Conservation (phyloP, 2,329 filamentous ascomycete genomes). For the Fonsecaea monophora region DNA sequence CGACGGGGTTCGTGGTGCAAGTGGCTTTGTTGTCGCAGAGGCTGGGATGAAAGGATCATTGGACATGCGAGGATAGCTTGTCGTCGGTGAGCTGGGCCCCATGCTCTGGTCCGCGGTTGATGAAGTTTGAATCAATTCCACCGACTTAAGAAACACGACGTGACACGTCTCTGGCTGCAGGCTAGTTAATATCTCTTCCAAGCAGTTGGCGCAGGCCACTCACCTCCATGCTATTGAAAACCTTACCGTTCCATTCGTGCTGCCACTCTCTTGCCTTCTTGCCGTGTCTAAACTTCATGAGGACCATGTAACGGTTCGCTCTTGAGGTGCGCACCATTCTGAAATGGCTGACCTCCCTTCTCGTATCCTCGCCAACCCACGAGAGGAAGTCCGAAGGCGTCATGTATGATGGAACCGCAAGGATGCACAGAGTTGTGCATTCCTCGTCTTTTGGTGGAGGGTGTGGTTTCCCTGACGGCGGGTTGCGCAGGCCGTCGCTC, state of each 20-base stretch:
- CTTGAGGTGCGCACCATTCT: conserved; percentile 89
- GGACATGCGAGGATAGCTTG: conserved; percentile 65
- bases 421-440: conserved; percentile 88
- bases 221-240: conserved; percentile 91
- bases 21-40: conserved; percentile 64
- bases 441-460: conserved; percentile 59
- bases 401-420: conserved; percentile 93
- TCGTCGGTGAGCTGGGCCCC: conserved; percentile 44
- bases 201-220: conserved; percentile 39
- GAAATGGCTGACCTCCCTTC: conserved; percentile 88
- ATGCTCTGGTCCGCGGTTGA: conserved; percentile 42
- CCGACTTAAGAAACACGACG: conserved; percentile 91
- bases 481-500: conserved; percentile 37
- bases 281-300: conserved; percentile 88
- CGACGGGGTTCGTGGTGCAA: conserved; percentile 78
- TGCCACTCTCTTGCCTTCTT: conserved; percentile 80
- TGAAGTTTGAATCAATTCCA: conserved; percentile 75
- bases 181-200: conserved; percentile 34
- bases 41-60: conserved; percentile 68
- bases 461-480: conserved; percentile 28
- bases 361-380: conserved; percentile 87
- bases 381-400: conserved; percentile 88
- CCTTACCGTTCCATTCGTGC: conserved; percentile 85
- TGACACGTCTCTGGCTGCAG: conserved; percentile 86
- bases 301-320: conserved; percentile 90